phyloP scores from a whole-genome alignment of 345 rosid genomes.

The Bruguiera gymnorhiza region DNA sequence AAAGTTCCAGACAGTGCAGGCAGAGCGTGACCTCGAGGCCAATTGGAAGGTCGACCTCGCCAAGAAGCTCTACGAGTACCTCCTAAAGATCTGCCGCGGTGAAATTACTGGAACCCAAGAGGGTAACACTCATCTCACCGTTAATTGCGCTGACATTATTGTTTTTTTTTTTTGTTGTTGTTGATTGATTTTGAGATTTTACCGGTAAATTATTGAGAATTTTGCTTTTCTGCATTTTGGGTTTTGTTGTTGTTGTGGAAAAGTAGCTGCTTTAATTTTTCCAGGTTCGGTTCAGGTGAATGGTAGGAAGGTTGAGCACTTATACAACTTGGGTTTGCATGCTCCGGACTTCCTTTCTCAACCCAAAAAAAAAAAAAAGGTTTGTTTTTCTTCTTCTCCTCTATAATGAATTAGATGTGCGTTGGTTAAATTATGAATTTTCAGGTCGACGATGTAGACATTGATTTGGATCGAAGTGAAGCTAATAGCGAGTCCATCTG shows the following conservation, averaged over 20 bases:
- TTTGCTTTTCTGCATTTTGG: neutral
- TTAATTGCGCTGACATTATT: conserved; percentile 81
- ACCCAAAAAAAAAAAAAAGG: conserved; percentile 45
- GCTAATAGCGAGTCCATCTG: conserved; percentile 41
- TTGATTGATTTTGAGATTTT: neutral
- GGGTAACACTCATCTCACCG: conserved; percentile 33
- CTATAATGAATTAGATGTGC: neutral
- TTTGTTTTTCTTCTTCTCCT: conserved; percentile 5
- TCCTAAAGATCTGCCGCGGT: conserved; percentile 77
- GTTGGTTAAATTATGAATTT: conserved; percentile 6
- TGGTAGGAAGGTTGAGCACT: conserved; percentile 91
- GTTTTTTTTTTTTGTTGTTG: neutral
- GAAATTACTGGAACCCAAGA: conserved; percentile 52
- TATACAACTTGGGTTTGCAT: conserved; percentile 83
- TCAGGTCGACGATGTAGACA: conserved; percentile 88
- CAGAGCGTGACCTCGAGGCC: conserved; percentile 79
- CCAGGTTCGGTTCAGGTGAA: conserved; percentile 95
- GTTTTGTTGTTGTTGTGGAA: conserved; percentile 18
- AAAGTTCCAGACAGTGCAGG: conserved; percentile 58
- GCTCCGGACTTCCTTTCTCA: conserved; percentile 80
- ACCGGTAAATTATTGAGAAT: too few species aligned
- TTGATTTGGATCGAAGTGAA: conserved; percentile 55
- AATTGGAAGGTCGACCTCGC: conserved; percentile 92
- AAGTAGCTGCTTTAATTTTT: conserved; percentile 89
- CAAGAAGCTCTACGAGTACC: conserved; percentile 77